Evolutionary conservation across 1,284 basidiomycete species (phyloP).

Genomic region (Fomes fomentarius): DNA sequence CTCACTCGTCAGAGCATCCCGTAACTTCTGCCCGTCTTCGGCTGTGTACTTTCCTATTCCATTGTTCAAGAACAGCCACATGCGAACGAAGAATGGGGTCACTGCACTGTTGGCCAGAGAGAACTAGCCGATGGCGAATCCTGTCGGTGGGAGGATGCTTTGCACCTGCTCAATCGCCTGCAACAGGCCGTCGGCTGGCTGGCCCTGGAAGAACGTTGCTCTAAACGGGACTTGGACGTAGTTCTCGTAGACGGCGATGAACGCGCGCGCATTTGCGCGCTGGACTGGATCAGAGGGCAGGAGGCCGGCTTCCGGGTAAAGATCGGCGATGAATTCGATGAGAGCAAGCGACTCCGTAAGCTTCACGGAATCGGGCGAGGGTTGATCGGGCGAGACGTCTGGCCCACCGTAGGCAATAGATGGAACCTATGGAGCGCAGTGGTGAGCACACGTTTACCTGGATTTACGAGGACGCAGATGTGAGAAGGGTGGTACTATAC

Average conservation of each 20-base stretch:
- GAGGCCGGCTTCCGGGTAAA: constrained; percentile 14
- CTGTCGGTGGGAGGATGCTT: constrained; percentile 32
- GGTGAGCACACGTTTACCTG: neutral
- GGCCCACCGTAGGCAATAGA: constrained; percentile 60
- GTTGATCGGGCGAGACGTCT: constrained; percentile 46
- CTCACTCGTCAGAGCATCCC: constrained; percentile 28
- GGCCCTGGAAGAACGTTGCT: constrained; percentile 32
- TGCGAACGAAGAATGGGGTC: constrained; percentile 39
- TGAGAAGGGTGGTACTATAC: constrained; percentile 17
- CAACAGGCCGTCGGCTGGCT: constrained; percentile 46
- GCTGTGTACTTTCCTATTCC: constrained; percentile 35
- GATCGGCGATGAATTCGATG: constrained; percentile 51
- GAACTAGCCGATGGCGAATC: constrained; percentile 39
- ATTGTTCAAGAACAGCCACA: constrained; percentile 29
- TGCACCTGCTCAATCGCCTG: constrained; percentile 36
- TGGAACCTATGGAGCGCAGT: constrained; percentile 42
- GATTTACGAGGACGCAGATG: too few relatives aligned
- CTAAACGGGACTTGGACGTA: constrained; percentile 41
- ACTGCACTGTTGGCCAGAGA: constrained; percentile 60
- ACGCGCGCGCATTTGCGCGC: constrained; percentile 12
- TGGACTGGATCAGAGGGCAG: constrained; percentile 15
- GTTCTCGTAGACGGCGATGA: constrained; percentile 44
- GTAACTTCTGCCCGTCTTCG: constrained; percentile 34
- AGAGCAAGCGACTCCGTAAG: constrained; percentile 62
- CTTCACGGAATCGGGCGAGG: constrained; percentile 36